Conservation (phyloP, 768 basidiomycete genomes). For the Lentinus brumalis region DNA sequence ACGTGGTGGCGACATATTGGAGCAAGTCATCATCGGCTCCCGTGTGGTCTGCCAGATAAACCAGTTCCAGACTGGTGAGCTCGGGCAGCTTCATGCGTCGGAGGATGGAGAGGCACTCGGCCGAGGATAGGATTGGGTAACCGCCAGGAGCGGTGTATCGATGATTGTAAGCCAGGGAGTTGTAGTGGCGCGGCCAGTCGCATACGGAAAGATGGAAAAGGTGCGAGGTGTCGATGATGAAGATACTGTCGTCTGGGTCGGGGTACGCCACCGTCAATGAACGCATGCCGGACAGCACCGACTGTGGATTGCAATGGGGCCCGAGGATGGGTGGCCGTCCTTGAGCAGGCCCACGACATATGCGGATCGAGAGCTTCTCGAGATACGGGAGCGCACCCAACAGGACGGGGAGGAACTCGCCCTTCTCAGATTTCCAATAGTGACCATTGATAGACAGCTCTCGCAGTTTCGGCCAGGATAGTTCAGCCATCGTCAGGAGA, state of each 20-base stretch:
- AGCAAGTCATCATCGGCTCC: conserved; percentile 1
- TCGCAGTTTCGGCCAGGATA: neutral
- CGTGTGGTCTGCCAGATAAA: neutral
- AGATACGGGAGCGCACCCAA: neutral
- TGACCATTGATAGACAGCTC: neutral
- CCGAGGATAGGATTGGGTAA: neutral
- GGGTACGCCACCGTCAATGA: neutral
- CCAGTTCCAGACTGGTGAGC: neutral
- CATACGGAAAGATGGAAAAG: neutral
- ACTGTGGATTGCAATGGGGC: neutral
- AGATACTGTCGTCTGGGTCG: neutral
- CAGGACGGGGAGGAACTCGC: neutral
- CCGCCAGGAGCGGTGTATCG: neutral
- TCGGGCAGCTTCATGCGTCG: neutral
- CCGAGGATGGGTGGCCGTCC: neutral
- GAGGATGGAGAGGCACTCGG: neutral
- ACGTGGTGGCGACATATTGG: neutral
- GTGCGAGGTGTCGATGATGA: neutral
- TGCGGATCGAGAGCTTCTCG: neutral
- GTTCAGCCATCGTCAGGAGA: neutral
- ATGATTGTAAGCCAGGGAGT: neutral
- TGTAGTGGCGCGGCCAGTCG: neutral
- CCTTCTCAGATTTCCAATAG: neutral
- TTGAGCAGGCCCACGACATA: neutral
- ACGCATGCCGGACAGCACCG: neutral